A percentile compares a stretch with the other conserved stretches of the same genome.
These are phyloP conservation scores for Brasilioporus rufonigricans DNA, from an alignment of 768 basidiomycete genomes.

Conservation along the genomic window DNA sequence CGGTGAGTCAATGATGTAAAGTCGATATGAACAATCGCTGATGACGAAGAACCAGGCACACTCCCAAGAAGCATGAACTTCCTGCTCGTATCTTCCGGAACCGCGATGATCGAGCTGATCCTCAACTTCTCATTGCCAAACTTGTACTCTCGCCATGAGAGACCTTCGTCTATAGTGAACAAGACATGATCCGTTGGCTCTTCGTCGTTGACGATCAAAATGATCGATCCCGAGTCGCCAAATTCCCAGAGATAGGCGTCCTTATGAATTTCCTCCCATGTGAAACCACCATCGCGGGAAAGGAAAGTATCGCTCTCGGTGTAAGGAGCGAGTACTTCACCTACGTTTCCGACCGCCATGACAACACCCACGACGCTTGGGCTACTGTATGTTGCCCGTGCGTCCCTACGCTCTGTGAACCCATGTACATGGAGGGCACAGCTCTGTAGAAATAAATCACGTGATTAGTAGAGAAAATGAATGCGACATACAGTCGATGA, in stretches of 20 bases:
- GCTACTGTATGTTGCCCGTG: conserved; percentile 90
- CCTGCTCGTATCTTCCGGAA: conserved; percentile 86
- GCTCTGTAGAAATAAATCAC: conserved; percentile 41
- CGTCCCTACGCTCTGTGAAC: conserved; percentile 89
- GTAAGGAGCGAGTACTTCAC: conserved; percentile 77
- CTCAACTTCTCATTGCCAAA: conserved; percentile 73
- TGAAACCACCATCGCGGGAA: conserved; percentile 94
- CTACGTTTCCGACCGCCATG: conserved; percentile 97
- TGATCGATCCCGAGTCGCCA: conserved; percentile 92
- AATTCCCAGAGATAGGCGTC: conserved; percentile 98
- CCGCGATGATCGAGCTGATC: conserved; percentile 77
- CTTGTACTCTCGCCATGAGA: conserved; percentile 83
- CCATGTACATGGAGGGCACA: conserved; percentile 93
- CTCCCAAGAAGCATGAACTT: conserved; percentile 84
- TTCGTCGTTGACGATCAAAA: conserved; percentile 95
- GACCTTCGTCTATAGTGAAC: conserved; percentile 88
- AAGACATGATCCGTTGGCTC: conserved; percentile 85
- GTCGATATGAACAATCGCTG: conserved; percentile 79
- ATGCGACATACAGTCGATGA: conserved; percentile 50
- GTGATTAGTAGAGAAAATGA: not conserved
- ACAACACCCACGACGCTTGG: conserved; percentile 90
- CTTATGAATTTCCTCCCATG: conserved; percentile 98
- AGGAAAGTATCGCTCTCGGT: conserved; percentile 92
- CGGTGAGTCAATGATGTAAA: conserved; percentile 73
- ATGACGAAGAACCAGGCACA: conserved; percentile 41